These are phyloP conservation scores for Carex pumila DNA, from an alignment of 176 grass and related monocot genomes.

Conservation along the genomic window DNA sequence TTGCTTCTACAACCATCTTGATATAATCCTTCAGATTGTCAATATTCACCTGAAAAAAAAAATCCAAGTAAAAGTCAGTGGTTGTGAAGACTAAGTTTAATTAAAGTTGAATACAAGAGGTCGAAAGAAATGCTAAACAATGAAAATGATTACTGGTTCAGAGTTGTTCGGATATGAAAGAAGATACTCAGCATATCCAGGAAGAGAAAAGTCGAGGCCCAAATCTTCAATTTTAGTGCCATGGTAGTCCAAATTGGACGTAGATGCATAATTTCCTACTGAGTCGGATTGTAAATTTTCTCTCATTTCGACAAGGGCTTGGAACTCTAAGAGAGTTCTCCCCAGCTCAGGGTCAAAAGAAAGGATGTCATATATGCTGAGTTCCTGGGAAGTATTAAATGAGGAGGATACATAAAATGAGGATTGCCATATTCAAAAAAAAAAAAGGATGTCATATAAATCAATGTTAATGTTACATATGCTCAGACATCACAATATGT, in stretches of 20 bases:
- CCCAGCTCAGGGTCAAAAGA: constrained; percentile 67
- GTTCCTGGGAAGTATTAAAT: constrained; percentile 44
- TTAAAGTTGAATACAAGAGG: constrained; percentile 16
- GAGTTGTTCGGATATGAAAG: constrained; percentile 30
- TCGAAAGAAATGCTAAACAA: not conserved
- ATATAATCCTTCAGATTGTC: constrained; percentile 84
- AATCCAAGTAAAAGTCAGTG: not conserved
- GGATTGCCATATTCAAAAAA: not conserved
- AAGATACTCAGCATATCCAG: constrained; percentile 74
- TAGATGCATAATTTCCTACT: constrained; percentile 22
- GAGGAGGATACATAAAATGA: constrained; percentile 1
- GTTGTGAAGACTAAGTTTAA: constrained; percentile 10
- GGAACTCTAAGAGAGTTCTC: constrained; percentile 58
- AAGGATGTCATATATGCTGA: constrained; percentile 68
- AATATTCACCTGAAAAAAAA: constrained; percentile 47
- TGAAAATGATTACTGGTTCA: constrained; percentile 41
- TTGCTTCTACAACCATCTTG: constrained; percentile 61
- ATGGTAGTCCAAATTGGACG: constrained; percentile 62
- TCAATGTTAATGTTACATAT: not conserved
- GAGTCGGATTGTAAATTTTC: constrained; percentile 40
- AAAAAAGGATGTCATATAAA: not conserved
- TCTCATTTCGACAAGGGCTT: constrained; percentile 63
- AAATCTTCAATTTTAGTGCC: constrained; percentile 65
- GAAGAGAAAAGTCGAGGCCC: constrained; percentile 78
- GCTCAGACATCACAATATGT: not conserved